Evolutionary conservation across 1,139 yeast genomes (phyloP).

Genomic region (Lodderomyces margitis): DNA sequence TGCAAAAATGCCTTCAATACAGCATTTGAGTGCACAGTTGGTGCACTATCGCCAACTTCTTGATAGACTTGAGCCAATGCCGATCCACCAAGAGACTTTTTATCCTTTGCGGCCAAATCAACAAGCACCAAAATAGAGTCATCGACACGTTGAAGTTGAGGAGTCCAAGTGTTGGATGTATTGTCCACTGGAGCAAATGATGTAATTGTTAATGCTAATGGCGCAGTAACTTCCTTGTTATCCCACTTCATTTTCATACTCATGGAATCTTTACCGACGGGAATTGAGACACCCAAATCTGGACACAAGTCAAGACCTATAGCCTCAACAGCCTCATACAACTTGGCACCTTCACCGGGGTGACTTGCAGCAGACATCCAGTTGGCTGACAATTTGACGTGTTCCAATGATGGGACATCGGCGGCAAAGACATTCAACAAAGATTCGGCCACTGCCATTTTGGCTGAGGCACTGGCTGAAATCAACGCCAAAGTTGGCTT

Average conservation of each 20-base stretch:
- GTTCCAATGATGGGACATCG: conserved; percentile 71
- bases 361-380: conserved; percentile 99
- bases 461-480: conserved; percentile 93
- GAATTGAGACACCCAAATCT: conserved; percentile 84
- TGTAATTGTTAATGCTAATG: conserved; percentile 87
- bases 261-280: conserved; percentile 99
- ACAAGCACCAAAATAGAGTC: conserved; percentile 72
- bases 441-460: conserved; percentile 95
- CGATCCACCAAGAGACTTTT: conserved; percentile 82
- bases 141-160: conserved; percentile 53
- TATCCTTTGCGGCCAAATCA: conserved; percentile 65
- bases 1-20: conserved; percentile 68
- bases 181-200: conserved; percentile 87
- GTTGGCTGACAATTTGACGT: conserved; percentile 89
- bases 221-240: conserved; percentile 88
- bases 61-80: conserved; percentile 92
- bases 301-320: conserved; percentile 95
- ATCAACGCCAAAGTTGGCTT: conserved; percentile 88
- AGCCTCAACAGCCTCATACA: conserved; percentile 97
- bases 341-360: conserved; percentile 91
- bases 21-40: conserved; percentile 72
- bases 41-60: conserved; percentile 79
- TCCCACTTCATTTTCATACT: conserved; percentile 99
- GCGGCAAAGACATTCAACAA: conserved; percentile 88
- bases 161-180: conserved; percentile 95